Evolutionary conservation across 2,329 filamentous ascomycete genomes (phyloP), one percentile per base, ranked within the genome.

Genomic region (Cytospora schulzeri): DNA sequence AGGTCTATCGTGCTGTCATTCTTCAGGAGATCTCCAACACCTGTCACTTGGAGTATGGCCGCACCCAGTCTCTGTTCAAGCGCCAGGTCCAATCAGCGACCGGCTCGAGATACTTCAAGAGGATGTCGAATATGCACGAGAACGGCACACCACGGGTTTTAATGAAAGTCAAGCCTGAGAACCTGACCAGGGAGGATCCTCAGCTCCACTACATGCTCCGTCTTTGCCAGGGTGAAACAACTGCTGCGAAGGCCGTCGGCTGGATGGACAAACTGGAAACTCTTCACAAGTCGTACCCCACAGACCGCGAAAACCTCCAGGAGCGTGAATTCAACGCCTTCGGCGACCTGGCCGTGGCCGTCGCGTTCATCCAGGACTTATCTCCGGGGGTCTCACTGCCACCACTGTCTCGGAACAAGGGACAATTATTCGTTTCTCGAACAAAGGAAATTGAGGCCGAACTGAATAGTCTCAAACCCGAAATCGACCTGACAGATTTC

Each of bases 21-120:
- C 71, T 81, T 2, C 80, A 83, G 64, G 81, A 84, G 57, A 65
- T 83, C 0, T 74, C 76, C 29, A 82, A 82, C 55, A 61, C 80
- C 4, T 79, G 76, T 26, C 72, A 81, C n/a, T 63, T 80, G 0
- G 80, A 82, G 57, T 83, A 78, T 55, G 58, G 51, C 1, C 77
- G 78, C 1, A 69, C 72, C 0, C 78, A 81, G 48, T 67, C 70
- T 15, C 28, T 73, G 0, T 75, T 83, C 55, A 81, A 77, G 64
- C 79, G 80, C 8, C 70, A 76, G 1, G 68, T 82, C 1, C 74
- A 80, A 48, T 73, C 72, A 0, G 65, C 64, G 0, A 72, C 68
- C 0, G 79, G 77, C 5, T 53, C 55, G 0, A 79, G 78, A 55
- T 77, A 74, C 69, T 83, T 83, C 70, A 79, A 76, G 68, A 73